phyloP scores from a whole-genome alignment of 176 grass and related monocot species.

The Poa pratensis region DNA sequence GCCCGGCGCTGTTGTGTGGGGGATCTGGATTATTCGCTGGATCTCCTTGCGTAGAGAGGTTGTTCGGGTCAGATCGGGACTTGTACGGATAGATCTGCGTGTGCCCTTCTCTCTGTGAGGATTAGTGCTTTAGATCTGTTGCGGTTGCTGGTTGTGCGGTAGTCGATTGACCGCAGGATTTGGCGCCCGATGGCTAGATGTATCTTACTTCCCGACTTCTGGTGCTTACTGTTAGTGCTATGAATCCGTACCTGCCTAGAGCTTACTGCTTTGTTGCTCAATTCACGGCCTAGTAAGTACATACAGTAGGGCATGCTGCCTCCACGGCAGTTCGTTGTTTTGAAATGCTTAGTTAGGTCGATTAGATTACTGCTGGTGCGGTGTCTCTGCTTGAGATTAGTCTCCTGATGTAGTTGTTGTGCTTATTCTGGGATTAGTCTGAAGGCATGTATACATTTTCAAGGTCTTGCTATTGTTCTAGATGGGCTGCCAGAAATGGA shows the following conservation, averaged over 20 bases:
- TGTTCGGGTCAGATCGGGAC: slow-evolving; percentile 26
- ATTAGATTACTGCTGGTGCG: neutral
- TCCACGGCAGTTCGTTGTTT: neutral
- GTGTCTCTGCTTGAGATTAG: neutral
- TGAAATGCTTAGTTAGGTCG: neutral
- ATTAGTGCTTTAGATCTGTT: slow-evolving; percentile 34
- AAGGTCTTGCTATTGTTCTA: neutral
- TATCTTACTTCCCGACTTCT: neutral
- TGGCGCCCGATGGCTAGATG: neutral
- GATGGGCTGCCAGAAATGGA: neutral
- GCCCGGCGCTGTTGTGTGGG: neutral
- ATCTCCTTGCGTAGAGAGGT: neutral
- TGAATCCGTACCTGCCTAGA: neutral
- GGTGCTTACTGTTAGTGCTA: neutral
- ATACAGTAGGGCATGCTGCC: neutral
- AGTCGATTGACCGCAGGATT: neutral
- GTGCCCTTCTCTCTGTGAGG: neutral
- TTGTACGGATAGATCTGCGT: neutral
- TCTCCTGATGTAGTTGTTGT: neutral
- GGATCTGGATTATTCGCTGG: neutral
- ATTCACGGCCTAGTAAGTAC: neutral
- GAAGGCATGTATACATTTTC: neutral
- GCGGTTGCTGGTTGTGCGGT: neutral
- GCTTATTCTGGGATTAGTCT: neutral
- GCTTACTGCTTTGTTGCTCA: neutral